Base-by-base conservation (phyloP, 2,329 filamentous ascomycete species). In the Diaporthe vaccinii region DNA sequence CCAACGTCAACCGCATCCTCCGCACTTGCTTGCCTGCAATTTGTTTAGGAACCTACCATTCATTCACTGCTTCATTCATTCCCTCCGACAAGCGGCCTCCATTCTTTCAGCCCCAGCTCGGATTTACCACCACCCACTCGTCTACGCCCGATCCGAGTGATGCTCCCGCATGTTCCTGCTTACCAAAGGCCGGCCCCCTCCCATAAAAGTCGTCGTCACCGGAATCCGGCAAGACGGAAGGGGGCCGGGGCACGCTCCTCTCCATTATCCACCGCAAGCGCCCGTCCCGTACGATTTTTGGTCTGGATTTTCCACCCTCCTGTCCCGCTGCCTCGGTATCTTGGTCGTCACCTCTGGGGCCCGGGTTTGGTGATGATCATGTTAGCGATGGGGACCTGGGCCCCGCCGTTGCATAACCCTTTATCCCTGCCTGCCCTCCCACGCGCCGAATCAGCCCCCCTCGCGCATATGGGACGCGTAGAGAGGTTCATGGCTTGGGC, bases 181-280 rank as follows among this genome's bases (percentile, higher is more conserved):
- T 44, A 62, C 39, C 57, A 61, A 46, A 20, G n/a, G 39, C 36
- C 36, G 36, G 17, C 22, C 25, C 17, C 20, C 25, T 34, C 34
- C 17, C 1, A 7, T 5, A 67, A 51, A n/a, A 67, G 62, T 36
- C 62, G 44, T 67, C 62, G 62, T 67, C 62, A 67, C 62, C 62
- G 62, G 62, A 67, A 67, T 14, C 62, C 62, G 62, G 44, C 62
- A 67, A 51, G 44, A 36, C 62, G 17, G 28, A 67, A 67, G 44
- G 12, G 46, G 10, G 10, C 28, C 28, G 62, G 44, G 28, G 20
- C 15, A 25, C 20, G 25, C 14, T 65, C 17, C 20, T 39, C 17
- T 65, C 9, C 25, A 65, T 46, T 65, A 65, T 44, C 59, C 59
- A 65, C 59, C n/a, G n/a, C 15, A 67, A n/a, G 25, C 61, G 41